These are phyloP conservation scores for Phytophthora crassamura DNA, from an alignment of 352 stramenopile species.

Conservation along the genomic window DNA sequence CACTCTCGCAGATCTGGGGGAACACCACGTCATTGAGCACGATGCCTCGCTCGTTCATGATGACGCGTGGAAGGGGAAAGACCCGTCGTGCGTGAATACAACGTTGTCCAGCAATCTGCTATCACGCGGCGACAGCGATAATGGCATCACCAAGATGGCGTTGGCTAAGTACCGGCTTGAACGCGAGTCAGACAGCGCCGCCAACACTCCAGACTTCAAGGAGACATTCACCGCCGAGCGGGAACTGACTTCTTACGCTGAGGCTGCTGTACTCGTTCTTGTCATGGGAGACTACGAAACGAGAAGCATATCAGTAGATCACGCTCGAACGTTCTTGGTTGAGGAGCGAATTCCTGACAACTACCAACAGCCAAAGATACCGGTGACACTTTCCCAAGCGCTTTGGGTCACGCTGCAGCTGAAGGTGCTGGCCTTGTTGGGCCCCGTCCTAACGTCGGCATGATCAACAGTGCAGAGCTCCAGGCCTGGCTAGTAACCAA, in stretches of 20 bases:
- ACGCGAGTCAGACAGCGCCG: conserved; percentile 50
- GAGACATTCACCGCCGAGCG: conserved; percentile 44
- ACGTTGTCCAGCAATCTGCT: conserved; percentile 53
- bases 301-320: conserved; percentile 45
- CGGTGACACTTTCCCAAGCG: conserved; percentile 40
- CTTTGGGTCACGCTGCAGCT: conserved; percentile 52
- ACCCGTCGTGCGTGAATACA: conserved; percentile 52
- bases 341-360: conserved; percentile 56
- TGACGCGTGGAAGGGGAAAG: conserved; percentile 49
- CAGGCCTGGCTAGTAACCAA: not conserved
- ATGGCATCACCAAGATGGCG: conserved; percentile 40
- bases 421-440: conserved; percentile 40
- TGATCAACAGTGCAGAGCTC: not conserved
- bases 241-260: conserved; percentile 47
- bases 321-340: conserved; percentile 55
- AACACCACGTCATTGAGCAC: conserved; percentile 76
- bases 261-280: conserved; percentile 56
- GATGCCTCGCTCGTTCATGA: conserved; percentile 77
- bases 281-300: conserved; percentile 49
- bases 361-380: conserved; percentile 42
- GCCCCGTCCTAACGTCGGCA: not conserved
- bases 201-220: conserved; percentile 49
- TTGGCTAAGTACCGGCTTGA: conserved; percentile 56
- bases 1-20: conserved; percentile 56
- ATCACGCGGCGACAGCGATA: conserved; percentile 30